These are phyloP conservation scores for Elongisporangium undulatum DNA, from an alignment of 352 stramenopile genomes.

Conservation along the genomic window DNA sequence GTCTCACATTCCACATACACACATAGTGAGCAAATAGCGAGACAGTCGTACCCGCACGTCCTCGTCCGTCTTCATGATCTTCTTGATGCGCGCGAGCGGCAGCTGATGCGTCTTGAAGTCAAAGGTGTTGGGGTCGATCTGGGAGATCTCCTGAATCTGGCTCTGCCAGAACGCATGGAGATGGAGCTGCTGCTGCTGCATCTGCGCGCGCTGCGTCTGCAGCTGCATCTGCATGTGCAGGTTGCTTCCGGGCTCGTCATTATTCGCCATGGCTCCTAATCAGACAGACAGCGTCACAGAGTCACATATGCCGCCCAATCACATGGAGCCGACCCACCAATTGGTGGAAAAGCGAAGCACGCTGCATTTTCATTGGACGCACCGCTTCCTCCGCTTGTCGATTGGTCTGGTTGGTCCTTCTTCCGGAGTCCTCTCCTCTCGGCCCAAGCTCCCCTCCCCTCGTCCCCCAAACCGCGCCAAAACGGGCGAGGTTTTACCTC, in stretches of 20 bases:
- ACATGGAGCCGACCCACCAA: constrained; percentile 28
- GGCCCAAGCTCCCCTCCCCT: background rate
- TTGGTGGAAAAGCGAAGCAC: constrained; percentile 68
- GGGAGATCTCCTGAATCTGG: constrained; percentile 85
- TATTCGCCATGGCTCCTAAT: constrained; percentile 40
- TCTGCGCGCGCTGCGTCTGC: constrained; percentile 81
- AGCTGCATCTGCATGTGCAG: constrained; percentile 86
- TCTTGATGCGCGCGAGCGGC: constrained; percentile 92
- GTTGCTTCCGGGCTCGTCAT: constrained; percentile 54
- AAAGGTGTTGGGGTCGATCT: constrained; percentile 81
- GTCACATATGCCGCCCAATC: constrained; percentile 18
- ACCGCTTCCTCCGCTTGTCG: constrained; percentile 17
- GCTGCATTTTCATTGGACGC: constrained; percentile 66
- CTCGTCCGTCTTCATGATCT: constrained; percentile 96
- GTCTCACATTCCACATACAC: background rate
- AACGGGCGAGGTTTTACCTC: background rate
- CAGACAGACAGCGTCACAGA: background rate
- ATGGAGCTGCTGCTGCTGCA: constrained; percentile 86
- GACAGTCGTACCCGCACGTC: constrained; percentile 67
- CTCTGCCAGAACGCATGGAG: constrained; percentile 87
- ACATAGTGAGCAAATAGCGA: background rate
- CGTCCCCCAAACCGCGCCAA: constrained; percentile 2
- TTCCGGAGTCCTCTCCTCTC: background rate
- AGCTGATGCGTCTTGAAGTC: constrained; percentile 90
- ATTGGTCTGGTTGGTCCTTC: constrained; percentile 33